Percentiles rank a stretch among this genome's conserved stretches.
Evolutionary conservation across 805 yeast genomes (phyloP).

Genomic region (Kluyveromyces aestuarii): DNA sequence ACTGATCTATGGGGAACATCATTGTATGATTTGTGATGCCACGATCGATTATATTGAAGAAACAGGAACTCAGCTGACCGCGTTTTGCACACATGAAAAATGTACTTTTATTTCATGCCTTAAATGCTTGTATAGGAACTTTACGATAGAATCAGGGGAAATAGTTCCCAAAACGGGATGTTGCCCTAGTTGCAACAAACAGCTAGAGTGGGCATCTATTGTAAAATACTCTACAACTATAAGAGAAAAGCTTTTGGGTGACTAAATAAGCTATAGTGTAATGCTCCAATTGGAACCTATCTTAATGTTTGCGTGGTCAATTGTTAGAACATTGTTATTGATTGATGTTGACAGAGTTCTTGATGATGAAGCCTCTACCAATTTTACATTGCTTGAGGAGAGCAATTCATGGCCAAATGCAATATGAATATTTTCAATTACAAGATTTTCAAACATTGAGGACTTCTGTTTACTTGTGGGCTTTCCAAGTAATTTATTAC

Average conservation of each 20-base stretch:
- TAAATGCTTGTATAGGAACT: conserved; percentile 29
- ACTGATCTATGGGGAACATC: conserved; percentile 15
- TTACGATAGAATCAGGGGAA: conserved; percentile 7
- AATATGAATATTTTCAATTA: conserved; percentile 47
- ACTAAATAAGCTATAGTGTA: conserved; percentile 4
- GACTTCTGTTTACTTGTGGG: conserved; percentile 20
- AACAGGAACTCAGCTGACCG: conserved; percentile 17
- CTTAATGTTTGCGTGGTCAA: conserved; percentile 44
- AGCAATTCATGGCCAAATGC: conserved; percentile 28
- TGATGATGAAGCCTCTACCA: background rate
- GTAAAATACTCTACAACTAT: conserved; percentile 20
- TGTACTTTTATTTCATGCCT: conserved; percentile 33
- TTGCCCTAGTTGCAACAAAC: conserved; percentile 25
- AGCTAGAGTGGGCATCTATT: conserved; percentile 22
- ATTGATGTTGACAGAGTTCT: background rate
- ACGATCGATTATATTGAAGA: conserved; percentile 30
- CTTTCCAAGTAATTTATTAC: conserved; percentile 26
- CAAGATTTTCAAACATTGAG: conserved; percentile 27
- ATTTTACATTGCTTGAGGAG: too few relatives aligned
- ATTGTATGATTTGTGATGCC: conserved; percentile 28
- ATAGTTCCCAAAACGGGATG: conserved; percentile 23
- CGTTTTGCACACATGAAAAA: conserved; percentile 25
- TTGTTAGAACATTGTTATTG: conserved; percentile 5
- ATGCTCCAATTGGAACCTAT: conserved; percentile 39
- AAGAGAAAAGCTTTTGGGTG: conserved; percentile 3